Conservation (phyloP, 257 asterid species). For the Petunia axillaris region DNA sequence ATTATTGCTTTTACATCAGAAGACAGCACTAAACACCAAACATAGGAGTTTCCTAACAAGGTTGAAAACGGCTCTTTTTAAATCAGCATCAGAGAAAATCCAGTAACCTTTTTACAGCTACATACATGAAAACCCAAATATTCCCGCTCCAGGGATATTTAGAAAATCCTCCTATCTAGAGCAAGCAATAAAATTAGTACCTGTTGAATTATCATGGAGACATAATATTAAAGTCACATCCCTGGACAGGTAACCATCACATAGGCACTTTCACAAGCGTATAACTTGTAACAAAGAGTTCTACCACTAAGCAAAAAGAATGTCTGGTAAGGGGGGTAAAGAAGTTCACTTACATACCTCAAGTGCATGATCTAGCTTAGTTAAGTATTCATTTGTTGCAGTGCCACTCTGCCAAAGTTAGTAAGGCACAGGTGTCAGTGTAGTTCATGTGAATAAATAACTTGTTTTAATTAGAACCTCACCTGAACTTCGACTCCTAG, state of each 20-base stretch:
- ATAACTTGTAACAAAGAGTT: neutral
- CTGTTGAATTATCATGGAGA: neutral
- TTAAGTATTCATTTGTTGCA: slow-evolving; percentile 65
- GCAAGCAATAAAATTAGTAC: neutral
- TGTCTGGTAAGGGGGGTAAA: neutral
- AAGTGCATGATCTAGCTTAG: slow-evolving; percentile 77
- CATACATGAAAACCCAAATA: neutral
- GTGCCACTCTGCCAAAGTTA: slow-evolving; percentile 72
- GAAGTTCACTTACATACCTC: slow-evolving; percentile 51
- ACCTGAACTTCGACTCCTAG: slow-evolving; percentile 88
- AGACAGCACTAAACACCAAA: neutral
- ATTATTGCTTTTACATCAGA: neutral
- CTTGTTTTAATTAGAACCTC: slow-evolving; percentile 31
- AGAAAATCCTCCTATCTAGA: slow-evolving; percentile 2
- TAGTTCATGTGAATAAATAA: slow-evolving; percentile 14
- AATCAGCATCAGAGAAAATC: neutral
- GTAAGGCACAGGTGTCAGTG: neutral
- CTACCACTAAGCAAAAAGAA: neutral
- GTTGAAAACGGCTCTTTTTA: neutral
- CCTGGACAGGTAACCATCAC: slow-evolving; percentile 7
- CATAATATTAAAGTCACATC: neutral
- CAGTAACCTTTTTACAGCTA: neutral
- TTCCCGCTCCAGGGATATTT: neutral
- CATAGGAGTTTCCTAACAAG: neutral
- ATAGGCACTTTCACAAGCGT: neutral